phyloP scores from a whole-genome alignment of 108 stramenopile genomes.

The Cylindrotheca closterium region DNA sequence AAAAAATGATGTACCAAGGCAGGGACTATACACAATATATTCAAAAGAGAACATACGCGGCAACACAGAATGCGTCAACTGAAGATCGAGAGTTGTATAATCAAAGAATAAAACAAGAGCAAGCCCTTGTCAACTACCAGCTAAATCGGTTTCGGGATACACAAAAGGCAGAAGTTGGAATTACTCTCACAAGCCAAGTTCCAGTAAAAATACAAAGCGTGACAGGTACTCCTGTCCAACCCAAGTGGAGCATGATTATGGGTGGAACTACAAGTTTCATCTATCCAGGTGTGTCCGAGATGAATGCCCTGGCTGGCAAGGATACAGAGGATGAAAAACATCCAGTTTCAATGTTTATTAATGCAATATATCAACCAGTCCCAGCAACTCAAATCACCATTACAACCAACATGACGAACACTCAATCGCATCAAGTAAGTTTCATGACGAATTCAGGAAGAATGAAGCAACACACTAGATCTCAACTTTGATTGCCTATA shows the following conservation, averaged over 20 bases:
- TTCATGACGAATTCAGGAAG: background rate
- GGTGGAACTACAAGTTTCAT: constrained; percentile 26
- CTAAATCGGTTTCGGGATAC: constrained; percentile 22
- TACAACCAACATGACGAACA: constrained; percentile 33
- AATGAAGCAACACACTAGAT: background rate
- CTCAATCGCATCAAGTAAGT: constrained; percentile 32
- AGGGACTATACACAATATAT: constrained; percentile 19
- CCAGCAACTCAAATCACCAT: constrained; percentile 30
- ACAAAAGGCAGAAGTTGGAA: constrained; percentile 33
- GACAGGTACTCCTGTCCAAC: background rate
- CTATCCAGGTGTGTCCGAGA: constrained; percentile 27
- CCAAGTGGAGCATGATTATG: constrained; percentile 41
- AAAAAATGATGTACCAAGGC: constrained; percentile 9
- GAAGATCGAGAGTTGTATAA: constrained; percentile 22
- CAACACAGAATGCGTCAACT: background rate
- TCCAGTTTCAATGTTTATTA: constrained; percentile 29
- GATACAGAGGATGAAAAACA: constrained; percentile 19
- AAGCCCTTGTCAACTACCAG: constrained; percentile 32
- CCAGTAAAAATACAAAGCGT: constrained; percentile 2
- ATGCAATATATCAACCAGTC: constrained; percentile 26
- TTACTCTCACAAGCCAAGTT: constrained; percentile 27
- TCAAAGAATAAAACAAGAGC: constrained; percentile 22
- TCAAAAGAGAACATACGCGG: constrained; percentile 5
- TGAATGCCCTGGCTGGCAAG: constrained; percentile 18
- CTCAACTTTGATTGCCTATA: background rate